Evolutionary conservation across 1,139 yeast genomes (phyloP).

Genomic region (Lodderomyces pseudojiufengensis): DNA sequence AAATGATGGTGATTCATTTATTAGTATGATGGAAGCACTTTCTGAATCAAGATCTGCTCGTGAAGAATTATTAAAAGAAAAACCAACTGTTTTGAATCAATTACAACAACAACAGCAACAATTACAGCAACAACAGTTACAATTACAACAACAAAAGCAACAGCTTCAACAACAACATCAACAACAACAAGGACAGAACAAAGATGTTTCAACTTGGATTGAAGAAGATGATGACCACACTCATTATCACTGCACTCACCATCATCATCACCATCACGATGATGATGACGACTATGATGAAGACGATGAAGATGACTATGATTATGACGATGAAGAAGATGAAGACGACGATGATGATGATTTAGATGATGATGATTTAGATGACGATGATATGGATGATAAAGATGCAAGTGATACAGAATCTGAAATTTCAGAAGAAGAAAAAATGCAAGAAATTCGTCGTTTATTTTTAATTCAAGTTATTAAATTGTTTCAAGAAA

Average conservation of each 20-base stretch:
- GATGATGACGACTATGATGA: constrained; percentile 17
- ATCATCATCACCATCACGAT: constrained; percentile 7
- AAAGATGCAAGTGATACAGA: constrained; percentile 35
- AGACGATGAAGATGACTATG: constrained; percentile 21
- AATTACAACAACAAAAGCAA: constrained; percentile 1
- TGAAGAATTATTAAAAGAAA: constrained; percentile 33
- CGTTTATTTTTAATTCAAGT: constrained; percentile 71
- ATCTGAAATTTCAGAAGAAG: constrained; percentile 55
- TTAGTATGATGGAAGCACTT: constrained; percentile 73
- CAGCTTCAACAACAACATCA: constrained; percentile 4
- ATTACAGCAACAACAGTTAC: constrained; percentile 3
- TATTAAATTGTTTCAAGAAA: constrained; percentile 67
- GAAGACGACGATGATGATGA: constrained; percentile 26
- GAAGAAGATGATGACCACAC: constrained; percentile 23
- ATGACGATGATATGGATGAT: constrained; percentile 29
- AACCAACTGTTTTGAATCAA: constrained; percentile 3
- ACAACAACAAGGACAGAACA: not conserved
- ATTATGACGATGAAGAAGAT: constrained; percentile 23
- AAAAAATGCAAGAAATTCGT: constrained; percentile 71
- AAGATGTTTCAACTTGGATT: constrained; percentile 17
- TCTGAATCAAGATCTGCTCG: constrained; percentile 56
- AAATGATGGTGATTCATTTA: constrained; percentile 70
- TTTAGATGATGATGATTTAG: constrained; percentile 31
- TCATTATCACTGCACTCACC: constrained; percentile 8
- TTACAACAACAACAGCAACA: constrained; percentile 4